A percentile compares a stretch with the other conserved stretches of the same genome.
These are phyloP conservation scores for Guadua angustifolia DNA, from an alignment of 176 grass and related monocot genomes.

Conservation along the genomic window DNA sequence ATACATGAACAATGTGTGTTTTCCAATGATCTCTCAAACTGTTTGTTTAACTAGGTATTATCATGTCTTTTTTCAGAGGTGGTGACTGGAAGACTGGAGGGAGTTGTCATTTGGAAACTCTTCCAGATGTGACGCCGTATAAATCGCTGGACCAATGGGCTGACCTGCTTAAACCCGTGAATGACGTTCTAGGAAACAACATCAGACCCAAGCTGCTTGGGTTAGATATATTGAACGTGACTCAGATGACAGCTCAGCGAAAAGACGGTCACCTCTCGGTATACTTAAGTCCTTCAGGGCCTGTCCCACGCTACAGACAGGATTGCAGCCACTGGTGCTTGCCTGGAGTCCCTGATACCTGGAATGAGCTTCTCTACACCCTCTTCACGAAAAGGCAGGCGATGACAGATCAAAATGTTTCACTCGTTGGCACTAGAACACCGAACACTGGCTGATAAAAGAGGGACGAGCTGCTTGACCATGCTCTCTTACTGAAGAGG, in stretches of 20 bases:
- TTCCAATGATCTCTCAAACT: not conserved
- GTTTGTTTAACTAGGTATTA: not conserved
- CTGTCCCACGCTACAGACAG: conserved; percentile 66
- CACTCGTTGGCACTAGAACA: conserved; percentile 2
- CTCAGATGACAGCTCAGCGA: conserved; percentile 72
- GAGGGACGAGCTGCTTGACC: not conserved
- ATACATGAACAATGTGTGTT: too few species aligned
- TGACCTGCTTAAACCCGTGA: conserved; percentile 66
- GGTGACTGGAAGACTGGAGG: conserved; percentile 81
- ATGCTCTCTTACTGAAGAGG: conserved; percentile 5
- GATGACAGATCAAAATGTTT: conserved; percentile 29
- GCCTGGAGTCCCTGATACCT: conserved; percentile 89
- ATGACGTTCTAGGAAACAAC: conserved; percentile 46
- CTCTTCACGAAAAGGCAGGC: conserved; percentile 58
- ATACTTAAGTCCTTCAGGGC: conserved; percentile 64
- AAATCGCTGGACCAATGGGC: conserved; percentile 61
- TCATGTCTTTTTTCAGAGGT: conserved; percentile 50
- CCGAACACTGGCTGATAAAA: conserved; percentile 30
- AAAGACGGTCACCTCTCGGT: conserved; percentile 87
- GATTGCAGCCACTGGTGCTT: conserved; percentile 99
- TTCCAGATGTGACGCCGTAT: conserved; percentile 50
- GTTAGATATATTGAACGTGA: conserved; percentile 76
- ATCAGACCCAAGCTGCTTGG: conserved; percentile 39
- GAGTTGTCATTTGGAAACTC: conserved; percentile 74
- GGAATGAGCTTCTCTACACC: conserved; percentile 86